Conservation (phyloP, 345 rosid species). For the Hypericum perforatum region DNA sequence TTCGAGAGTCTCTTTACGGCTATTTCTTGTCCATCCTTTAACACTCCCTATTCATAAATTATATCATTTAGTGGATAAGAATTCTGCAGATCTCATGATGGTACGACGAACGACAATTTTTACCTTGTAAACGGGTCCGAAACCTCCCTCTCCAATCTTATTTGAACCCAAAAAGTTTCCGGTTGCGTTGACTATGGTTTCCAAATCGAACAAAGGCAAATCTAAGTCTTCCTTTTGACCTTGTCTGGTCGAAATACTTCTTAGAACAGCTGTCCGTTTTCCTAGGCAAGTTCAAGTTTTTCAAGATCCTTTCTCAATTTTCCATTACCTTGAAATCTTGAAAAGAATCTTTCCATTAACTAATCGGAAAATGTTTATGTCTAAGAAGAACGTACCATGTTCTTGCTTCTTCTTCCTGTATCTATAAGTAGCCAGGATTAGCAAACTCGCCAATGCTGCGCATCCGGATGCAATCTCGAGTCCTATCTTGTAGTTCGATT, state of each 20-base stretch:
- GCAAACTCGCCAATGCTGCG: no score
- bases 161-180: conserved; percentile 4
- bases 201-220: conserved; percentile 18
- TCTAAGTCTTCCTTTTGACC: conserved; percentile 9
- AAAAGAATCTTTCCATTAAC: no score
- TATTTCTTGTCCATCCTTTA: conserved; percentile 25
- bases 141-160: conserved; percentile 24
- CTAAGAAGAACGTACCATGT: no score
- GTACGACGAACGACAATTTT: no score
- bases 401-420: no score
- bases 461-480: no score
- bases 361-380: neutral
- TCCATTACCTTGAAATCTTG: no score
- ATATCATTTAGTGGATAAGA: no score
- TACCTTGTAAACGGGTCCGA: conserved; percentile 24
- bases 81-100: no score
- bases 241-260: conserved; percentile 5
- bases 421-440: no score
- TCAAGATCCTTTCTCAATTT: no score
- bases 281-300: conserved; percentile 2
- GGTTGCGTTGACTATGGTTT: conserved; percentile 12
- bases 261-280: neutral
- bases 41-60: conserved; percentile 19
- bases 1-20: conserved; percentile 34
- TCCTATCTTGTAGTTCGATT: no score